Base-by-base conservation (phyloP, 257 asterid genomes). In the Galeopsis tetrahit region DNA sequence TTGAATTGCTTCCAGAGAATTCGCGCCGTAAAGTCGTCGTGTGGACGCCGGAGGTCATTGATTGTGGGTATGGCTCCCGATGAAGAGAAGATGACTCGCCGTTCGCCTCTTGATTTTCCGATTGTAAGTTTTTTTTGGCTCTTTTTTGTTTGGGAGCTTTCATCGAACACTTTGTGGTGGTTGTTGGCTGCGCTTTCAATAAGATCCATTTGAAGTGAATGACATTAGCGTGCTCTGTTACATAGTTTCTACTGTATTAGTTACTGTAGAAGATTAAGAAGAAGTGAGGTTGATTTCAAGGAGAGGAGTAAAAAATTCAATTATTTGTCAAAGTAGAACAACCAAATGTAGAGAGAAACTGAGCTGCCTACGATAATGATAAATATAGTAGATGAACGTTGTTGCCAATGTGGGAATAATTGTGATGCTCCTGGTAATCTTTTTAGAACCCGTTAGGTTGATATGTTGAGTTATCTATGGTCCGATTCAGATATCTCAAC, bases 71-170 rank as follows among this genome's bases (percentile, higher is more conserved):
- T 89, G 96, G 96, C 97, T 78, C 96, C 97, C 7, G 93, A 91
- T 7, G 93, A 91, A 75, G 95, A 89, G 88, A 89, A 81, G 87
- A 86, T 87, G 85, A 91, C 97, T 63, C 95, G 92, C 75, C 95
- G 95, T 32, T 86, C 96, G 11, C 97, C 97, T 62, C 92, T 89
- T 7, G 97, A 89, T 71, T 91, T 91, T 72, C 96, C 97, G 3
- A 83, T 83, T 28, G 97, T 91, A 70, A 80, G 83, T 65, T 14
- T 59, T 59, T 13, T 56, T 10, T 21, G 28, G 49, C 32, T 2
- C 2, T 2, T 0, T 15, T n/a, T 49, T 73, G 60, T n/a, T 11
- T 56, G 56, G 63, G 74, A 31, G 9, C 6, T 71, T 71, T 49
- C 43, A 42, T 66, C 74, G 65, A 64, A 63, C 74, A 21, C 64